phyloP scores from a whole-genome alignment of 352 stramenopile genomes.

The Globisporangium splendens region DNA sequence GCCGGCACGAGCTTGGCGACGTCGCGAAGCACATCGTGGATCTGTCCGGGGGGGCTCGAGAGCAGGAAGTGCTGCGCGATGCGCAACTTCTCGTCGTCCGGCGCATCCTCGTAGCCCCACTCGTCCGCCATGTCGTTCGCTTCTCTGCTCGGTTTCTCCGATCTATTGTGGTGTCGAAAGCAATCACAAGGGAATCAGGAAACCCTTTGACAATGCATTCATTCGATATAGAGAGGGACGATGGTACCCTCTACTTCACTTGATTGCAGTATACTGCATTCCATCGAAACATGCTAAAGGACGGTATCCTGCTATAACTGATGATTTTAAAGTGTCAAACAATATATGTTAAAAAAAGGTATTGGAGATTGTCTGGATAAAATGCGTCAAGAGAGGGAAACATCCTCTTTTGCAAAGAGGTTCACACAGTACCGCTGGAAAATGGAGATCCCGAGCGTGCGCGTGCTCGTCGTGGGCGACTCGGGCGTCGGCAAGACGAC shows the following conservation, averaged over 20 bases:
- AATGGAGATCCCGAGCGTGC: conserved; percentile 75
- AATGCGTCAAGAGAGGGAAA: too few species aligned
- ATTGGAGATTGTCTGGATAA: too few species aligned
- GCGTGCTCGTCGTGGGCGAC: conserved; percentile 81
- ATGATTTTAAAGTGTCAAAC: too few species aligned
- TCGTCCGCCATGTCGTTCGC: conserved; percentile 54
- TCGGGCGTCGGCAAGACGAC: conserved; percentile 84
- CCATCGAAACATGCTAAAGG: too few species aligned
- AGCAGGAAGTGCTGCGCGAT: conserved; percentile 89
- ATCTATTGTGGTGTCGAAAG: not conserved
- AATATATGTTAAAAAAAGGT: too few species aligned
- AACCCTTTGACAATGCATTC: not conserved
- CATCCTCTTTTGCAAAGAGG: too few species aligned
- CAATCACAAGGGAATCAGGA: not conserved
- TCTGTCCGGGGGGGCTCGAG: conserved; percentile 86
- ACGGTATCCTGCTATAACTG: too few species aligned
- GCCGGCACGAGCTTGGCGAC: conserved; percentile 78
- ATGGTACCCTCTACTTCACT: too few species aligned
- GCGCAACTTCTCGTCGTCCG: conserved; percentile 87
- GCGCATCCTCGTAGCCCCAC: conserved; percentile 62
- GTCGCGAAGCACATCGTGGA: conserved; percentile 85
- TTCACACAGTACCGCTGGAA: not conserved
- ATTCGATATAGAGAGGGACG: too few species aligned
- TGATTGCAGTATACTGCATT: too few species aligned
- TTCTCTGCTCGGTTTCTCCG: not conserved